Base-by-base conservation (phyloP, 2,329 filamentous ascomycete species). In the Gyromitra esculenta region DNA sequence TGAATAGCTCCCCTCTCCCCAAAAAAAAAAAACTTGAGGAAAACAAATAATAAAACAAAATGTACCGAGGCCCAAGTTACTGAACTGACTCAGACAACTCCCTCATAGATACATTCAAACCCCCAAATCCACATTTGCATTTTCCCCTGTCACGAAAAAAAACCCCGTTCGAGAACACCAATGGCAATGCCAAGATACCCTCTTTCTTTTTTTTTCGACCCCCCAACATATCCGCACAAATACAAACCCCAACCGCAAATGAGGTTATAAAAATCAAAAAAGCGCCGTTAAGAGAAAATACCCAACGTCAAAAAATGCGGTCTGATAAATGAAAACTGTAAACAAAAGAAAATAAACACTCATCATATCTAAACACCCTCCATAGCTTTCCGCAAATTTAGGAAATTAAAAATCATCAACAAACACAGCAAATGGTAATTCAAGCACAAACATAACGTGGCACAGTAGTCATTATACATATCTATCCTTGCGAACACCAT, bases 401-500 rank as follows among this genome's bases (percentile, higher is more conserved):
- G 41, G 37, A 67, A 60, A 41, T 25, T 57, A 43, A 48, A 15
- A 31, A 45, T 31, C 52, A 48, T 64, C 57, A 75, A 50, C 54
- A 64, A 45, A 48, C 18, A 25, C 67, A 70, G 50, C 39, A 71
- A 76, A 56, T 52, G 43, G 39, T 31, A 52, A 77, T 66, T 60
- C 48, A 54, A 77, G 35, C 41, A 68, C 60, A 74, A 74, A 74
- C 71, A 50, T 77, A 31, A 75, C 75, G 37, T 74, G 11, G 39
- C 60, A 48, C n/a, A 68, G 59, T 68, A 50, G 39, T 25, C 71
- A 77, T 77, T 75, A 77, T 67, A 76, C 73, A 41, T 76, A 75
- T 59, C 56, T 50, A 66, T 70, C 75, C 52, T 48, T 69, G 62
- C 75, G 75, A 72, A 76, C 75, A 54, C 67, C 73, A 63, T 77